phyloP scores from a whole-genome alignment of 1,284 basidiomycete species.

The Trichosporon asahii region DNA sequence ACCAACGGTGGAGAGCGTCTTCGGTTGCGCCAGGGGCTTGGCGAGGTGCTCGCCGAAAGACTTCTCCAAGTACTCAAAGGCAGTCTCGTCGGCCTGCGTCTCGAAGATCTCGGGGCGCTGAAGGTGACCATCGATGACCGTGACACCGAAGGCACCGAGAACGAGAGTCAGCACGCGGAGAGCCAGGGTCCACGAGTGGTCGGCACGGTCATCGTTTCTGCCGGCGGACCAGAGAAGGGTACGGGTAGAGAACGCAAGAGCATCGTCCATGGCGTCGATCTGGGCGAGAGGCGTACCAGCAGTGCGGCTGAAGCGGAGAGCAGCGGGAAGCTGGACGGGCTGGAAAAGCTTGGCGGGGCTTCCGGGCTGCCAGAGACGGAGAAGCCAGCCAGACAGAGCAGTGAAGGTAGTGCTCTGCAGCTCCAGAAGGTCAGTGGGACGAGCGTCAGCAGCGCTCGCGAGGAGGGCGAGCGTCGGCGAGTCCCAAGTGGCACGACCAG shows the following conservation, averaged over 20 bases:
- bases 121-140: not conserved
- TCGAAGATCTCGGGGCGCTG: not conserved
- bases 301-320: slow-evolving; percentile 25
- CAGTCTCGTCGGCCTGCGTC: slow-evolving; percentile 9
- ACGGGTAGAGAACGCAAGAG: slow-evolving; percentile 32
- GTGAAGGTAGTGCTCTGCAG: slow-evolving; percentile 19
- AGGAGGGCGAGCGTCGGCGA: slow-evolving; percentile 18
- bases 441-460: slow-evolving; percentile 17
- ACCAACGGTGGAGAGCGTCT: slow-evolving; percentile 36
- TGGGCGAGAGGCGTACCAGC: slow-evolving; percentile 31
- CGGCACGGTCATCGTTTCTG: slow-evolving; percentile 15
- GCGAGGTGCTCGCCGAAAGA: slow-evolving; percentile 19
- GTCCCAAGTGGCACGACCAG: not conserved
- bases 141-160: slow-evolving; percentile 28
- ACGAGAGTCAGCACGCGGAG: slow-evolving; percentile 25
- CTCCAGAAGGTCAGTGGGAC: slow-evolving; percentile 18
- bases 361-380: slow-evolving; percentile 28
- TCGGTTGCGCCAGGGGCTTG: not conserved
- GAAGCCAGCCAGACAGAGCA: slow-evolving; percentile 28
- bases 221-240: slow-evolving; percentile 29
- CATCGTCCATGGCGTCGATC: slow-evolving; percentile 36
- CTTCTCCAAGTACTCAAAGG: slow-evolving; percentile 20
- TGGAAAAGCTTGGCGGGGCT: slow-evolving; percentile 36
- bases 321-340: slow-evolving; percentile 29
- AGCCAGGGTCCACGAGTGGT: slow-evolving; percentile 22